These are phyloP conservation scores for Calocybe gangraenosa DNA, from an alignment of 768 basidiomycete genomes.

Conservation along the genomic window DNA sequence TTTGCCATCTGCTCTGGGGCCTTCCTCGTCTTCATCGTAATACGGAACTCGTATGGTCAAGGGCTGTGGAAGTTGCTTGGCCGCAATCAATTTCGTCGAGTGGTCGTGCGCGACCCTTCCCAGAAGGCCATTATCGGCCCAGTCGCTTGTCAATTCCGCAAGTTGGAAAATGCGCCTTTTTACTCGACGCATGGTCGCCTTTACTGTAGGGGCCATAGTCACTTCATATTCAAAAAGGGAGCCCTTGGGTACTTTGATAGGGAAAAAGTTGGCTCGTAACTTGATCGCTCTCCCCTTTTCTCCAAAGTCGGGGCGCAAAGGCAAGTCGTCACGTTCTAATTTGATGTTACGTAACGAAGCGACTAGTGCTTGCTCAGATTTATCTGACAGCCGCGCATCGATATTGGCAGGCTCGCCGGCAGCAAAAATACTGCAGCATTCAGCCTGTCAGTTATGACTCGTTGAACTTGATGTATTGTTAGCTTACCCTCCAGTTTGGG, in stretches of 20 bases:
- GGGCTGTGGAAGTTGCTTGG: conserved; percentile 41
- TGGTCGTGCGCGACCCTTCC: conserved; percentile 55
- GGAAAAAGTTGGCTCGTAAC: conserved; percentile 67
- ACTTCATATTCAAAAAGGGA: conserved; percentile 62
- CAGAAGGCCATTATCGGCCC: conserved; percentile 44
- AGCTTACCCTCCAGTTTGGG: conserved; percentile 33
- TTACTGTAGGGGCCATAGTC: conserved; percentile 45
- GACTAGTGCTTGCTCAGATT: conserved; percentile 39
- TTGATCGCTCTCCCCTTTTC: conserved; percentile 42
- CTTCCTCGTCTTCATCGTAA: conserved; percentile 48
- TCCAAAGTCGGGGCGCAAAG: conserved; percentile 57
- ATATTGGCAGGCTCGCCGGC: conserved; percentile 32
- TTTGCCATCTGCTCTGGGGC: conserved; percentile 38
- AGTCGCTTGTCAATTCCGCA: conserved; percentile 48
- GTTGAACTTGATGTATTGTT: not conserved
- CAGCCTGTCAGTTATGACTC: conserved; percentile 2
- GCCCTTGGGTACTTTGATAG: conserved; percentile 46
- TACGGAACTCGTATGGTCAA: conserved; percentile 38
- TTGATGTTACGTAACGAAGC: conserved; percentile 27
- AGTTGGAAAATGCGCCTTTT: conserved; percentile 61
- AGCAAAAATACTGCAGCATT: conserved; percentile 34
- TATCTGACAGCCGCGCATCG: conserved; percentile 38
- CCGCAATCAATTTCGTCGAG: conserved; percentile 46
- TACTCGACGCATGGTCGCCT: conserved; percentile 46
- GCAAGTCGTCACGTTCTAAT: conserved; percentile 38